Base-by-base conservation (phyloP, 2,329 filamentous ascomycete species). In the Xylaria arbuscula region DNA sequence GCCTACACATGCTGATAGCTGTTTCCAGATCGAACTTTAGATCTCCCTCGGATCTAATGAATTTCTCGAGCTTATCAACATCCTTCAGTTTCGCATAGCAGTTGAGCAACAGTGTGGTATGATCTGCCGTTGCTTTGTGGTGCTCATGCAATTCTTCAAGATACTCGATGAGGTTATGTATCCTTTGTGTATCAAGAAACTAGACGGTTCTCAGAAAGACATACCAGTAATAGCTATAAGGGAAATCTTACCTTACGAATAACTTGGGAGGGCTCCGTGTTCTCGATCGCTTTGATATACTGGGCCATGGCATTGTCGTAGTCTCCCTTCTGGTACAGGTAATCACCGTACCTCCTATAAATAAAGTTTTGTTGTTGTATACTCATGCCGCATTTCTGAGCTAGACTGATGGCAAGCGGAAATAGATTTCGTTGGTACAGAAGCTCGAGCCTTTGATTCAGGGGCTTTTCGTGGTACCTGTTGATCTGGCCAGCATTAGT, bases 251-350 rank as follows among this genome's bases (percentile, higher is more conserved):
- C 92, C 83, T 97, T 98, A 74, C 95, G 88, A 76, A 98, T 98
- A 55, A 98, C 93, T 77, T 98, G 95, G 1, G 95, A 98, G 7
- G 95, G 95, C 76, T 98, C 95, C 0, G 95, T 98, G 67, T 93
- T 96, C 77, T 98, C 94, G 68, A 99, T 98, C 0, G 97, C 95
- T 74, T 93, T 92, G 70, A 99, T 89, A 77, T 99, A 99, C 79
- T 98, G 96, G 75, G 97, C 92, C 97, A 99, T 99, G n/a, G 97
- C 94, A 7, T 93, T 96, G 77, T 99, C 96, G 76, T 95, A 99
- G 77, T 98, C 94, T 4, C 92, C 93, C 76, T 97, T 97, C 72
- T 97, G 93, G 76, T 99, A 98, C 3, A 98, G 81, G 76, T 95
- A 93, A 78, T 99, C 96, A 13, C 95, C 96, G 79, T 97, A 98